These are phyloP conservation scores for Beauveria bassiana DNA, from an alignment of 2,329 filamentous ascomycete genomes.

Conservation along the genomic window DNA sequence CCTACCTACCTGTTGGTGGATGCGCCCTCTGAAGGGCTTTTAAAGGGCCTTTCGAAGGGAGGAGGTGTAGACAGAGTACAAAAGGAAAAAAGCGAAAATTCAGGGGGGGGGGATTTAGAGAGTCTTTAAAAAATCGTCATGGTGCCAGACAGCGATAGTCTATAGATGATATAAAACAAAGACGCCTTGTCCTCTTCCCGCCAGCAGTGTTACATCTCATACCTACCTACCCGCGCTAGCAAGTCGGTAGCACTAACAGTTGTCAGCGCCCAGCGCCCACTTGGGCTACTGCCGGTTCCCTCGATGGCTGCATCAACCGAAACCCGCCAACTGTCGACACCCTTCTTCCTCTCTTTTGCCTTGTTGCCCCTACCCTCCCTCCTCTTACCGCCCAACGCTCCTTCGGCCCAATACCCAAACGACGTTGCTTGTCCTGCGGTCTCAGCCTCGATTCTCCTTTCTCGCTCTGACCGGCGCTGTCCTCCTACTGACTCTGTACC, in stretches of 20 bases:
- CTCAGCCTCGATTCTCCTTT: not conserved
- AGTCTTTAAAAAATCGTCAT: too few relatives aligned
- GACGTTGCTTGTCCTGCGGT: not conserved
- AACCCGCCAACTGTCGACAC: not conserved
- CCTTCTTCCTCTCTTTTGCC: not conserved
- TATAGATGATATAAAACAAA: too few relatives aligned
- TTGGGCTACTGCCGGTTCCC: not conserved
- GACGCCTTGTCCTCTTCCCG: too few relatives aligned
- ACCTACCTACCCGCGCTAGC: not conserved
- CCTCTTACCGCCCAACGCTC: slow-evolving; percentile 1
- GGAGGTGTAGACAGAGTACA: too few relatives aligned
- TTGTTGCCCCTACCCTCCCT: not conserved
- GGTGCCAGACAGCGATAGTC: too few relatives aligned
- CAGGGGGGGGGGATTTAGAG: too few relatives aligned
- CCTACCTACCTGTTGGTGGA: too few relatives aligned
- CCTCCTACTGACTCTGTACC: not conserved
- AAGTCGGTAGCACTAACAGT: not conserved
- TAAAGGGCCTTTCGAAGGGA: too few relatives aligned
- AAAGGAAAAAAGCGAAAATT: too few relatives aligned
- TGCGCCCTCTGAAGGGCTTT: too few relatives aligned
- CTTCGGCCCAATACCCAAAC: not conserved
- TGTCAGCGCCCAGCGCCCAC: not conserved
- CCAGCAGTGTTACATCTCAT: too few relatives aligned
- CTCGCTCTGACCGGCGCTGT: not conserved
- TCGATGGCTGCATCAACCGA: slow-evolving; percentile 2